Conservation (phyloP, 164 flowering plant genomes). For the Chimonanthus salicifolius region DNA sequence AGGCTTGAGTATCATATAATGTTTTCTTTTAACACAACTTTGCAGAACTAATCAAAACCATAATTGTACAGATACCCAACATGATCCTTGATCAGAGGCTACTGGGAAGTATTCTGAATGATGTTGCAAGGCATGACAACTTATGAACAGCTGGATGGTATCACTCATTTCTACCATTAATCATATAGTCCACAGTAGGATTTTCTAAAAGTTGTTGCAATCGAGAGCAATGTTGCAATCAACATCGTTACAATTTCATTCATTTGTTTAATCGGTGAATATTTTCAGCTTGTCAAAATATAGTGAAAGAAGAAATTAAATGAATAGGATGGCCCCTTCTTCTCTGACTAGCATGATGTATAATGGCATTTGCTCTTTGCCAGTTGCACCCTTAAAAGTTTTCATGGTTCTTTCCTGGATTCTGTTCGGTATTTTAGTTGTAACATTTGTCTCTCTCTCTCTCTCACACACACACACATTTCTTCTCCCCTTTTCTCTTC, state of each 20-base stretch:
- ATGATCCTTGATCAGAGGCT: conserved; percentile 84
- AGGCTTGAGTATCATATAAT: neutral
- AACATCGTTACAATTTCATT: neutral
- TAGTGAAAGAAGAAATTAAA: neutral
- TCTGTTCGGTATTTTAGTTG: neutral
- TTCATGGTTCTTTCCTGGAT: neutral
- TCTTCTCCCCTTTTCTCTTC: no score
- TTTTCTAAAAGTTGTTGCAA: no score
- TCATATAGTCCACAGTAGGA: neutral
- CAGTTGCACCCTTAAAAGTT: neutral
- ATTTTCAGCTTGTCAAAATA: neutral
- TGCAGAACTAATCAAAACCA: neutral
- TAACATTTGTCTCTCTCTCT: neutral
- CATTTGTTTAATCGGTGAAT: neutral
- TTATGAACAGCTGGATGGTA: neutral
- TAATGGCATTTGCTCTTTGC: neutral
- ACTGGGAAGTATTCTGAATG: conserved; percentile 58
- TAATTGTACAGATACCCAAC: conserved; percentile 56
- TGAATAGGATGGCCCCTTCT: neutral
- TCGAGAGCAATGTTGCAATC: no score
- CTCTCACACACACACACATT: no score
- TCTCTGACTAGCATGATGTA: neutral
- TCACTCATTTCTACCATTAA: neutral
- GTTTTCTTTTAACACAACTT: no score
- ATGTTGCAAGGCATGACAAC: conserved; percentile 1